phyloP scores from a whole-genome alignment of 2,329 filamentous ascomycete species.

The Fusarium verrucosum region DNA sequence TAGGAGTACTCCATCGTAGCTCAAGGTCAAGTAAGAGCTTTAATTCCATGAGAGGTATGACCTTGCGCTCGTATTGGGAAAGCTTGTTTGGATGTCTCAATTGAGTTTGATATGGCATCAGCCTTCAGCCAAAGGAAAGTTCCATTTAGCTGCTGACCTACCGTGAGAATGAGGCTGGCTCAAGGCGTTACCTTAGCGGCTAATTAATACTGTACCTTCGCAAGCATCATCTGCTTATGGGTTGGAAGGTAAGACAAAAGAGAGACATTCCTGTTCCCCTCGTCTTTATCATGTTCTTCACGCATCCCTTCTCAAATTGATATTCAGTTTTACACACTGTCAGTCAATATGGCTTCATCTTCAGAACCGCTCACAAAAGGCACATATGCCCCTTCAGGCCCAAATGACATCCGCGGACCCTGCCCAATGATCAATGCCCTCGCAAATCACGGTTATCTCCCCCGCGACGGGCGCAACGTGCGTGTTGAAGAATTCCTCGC shows the following conservation, averaged over 20 bases:
- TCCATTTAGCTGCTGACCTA: neutral
- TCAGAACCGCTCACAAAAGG: slow-evolving; percentile 25
- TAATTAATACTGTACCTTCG: neutral
- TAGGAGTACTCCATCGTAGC: neutral
- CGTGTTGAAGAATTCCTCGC: slow-evolving; percentile 27
- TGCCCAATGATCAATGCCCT: slow-evolving; percentile 41
- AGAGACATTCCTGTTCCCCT: neutral
- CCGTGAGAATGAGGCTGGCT: slow-evolving; percentile 8
- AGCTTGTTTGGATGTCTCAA: neutral
- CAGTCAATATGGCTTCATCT: slow-evolving; percentile 15
- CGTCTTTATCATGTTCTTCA: neutral
- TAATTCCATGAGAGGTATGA: no score
- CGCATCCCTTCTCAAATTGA: neutral
- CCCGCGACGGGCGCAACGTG: slow-evolving; percentile 35
- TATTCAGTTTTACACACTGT: neutral
- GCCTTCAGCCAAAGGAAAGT: slow-evolving; percentile 1
- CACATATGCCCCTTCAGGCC: slow-evolving; percentile 28
- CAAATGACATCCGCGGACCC: slow-evolving; percentile 34
- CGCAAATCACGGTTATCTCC: slow-evolving; percentile 42
- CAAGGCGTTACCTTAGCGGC: neutral
- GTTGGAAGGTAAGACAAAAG: neutral
- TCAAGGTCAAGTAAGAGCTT: neutral
- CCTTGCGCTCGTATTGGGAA: neutral
- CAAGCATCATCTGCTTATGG: neutral
- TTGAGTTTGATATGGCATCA: neutral